A percentile compares a stretch with the other conserved stretches of the same genome.
Conservation (phyloP, 2,329 filamentous ascomycete species). For the Hypoxylon sp. region DNA sequence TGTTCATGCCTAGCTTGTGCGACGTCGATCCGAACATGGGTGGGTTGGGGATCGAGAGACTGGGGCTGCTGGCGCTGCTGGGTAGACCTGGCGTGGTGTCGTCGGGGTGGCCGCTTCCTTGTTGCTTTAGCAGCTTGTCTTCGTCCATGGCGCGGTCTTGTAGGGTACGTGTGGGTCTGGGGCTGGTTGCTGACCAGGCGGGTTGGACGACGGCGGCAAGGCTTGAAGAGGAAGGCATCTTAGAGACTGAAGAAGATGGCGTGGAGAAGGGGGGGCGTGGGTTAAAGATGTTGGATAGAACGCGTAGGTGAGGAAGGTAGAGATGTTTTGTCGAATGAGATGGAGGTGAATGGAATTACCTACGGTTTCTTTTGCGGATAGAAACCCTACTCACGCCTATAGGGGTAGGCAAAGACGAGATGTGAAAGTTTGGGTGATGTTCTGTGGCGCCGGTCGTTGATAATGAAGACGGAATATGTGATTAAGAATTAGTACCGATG, state of each 20-base stretch:
- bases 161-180: background rate
- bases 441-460: background rate
- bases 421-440: background rate
- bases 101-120: background rate
- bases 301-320: background rate
- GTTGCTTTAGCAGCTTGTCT: background rate
- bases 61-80: background rate
- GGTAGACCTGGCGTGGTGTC: background rate
- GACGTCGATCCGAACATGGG: conserved; percentile 21
- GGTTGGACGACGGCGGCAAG: background rate
- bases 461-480: background rate
- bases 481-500: background rate
- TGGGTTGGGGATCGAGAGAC: background rate
- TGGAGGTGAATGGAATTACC: background rate
- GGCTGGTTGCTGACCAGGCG: background rate
- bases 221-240: background rate
- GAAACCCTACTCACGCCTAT: background rate
- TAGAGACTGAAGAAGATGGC: background rate
- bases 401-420: background rate
- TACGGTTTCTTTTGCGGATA: background rate
- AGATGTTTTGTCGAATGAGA: background rate
- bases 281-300: background rate
- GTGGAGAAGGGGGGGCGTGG: background rate
- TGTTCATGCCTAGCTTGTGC: conserved; percentile 12
- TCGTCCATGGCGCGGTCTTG: conserved; percentile 17